Base-by-base conservation (phyloP, 352 stramenopile genomes). In the Phytophthora kernoviae region DNA sequence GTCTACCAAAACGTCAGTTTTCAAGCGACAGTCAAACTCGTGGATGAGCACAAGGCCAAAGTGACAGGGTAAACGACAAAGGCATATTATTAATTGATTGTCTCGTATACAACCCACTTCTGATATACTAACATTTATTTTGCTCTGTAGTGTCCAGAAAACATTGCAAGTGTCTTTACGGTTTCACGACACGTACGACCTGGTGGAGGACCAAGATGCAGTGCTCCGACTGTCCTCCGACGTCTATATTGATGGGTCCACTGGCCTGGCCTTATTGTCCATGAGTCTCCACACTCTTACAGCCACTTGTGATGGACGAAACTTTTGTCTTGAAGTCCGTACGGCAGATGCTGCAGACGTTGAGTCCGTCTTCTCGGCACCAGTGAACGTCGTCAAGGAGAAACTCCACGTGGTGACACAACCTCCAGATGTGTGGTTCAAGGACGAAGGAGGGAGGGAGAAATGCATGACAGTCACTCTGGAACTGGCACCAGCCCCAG, bases 401-500 rank as follows among this genome's bases (percentile, higher is more conserved):
- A 91, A 93, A 54, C 65, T 94, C 14, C 62, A 74, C 32, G 77
- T 94, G 34, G 68, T 82, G n/a, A 68, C 88, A 49, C 87, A 96
- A 36, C 87, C 89, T 0, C 89, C 88, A 3, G 81, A 96, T 27
- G 82, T 98, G 21, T 99, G 95, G 95, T 99, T 97, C 68, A 99
- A 99, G 65, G 95, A 98, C 80, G 94, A 98, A 63, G 96, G 96
- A 51, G 95, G 95, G 0, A 81, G 90, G 5, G 96, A 98, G 53
- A 98, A 98, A 69, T 98, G 85, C 65, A 98, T 99, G 76, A 79
- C 92, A 30, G 76, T 98, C 10, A 70, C 78, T 37, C 71, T 98
- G 14, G 73, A 87, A 18, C 79, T 98, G 8, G 70, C 90, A 7
- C 75, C 94, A 0, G 82, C 87, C 6, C 73, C 83, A 0, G 86